Evolutionary conservation across 148 eudicot genomes (phyloP).

Genomic region (Tetragonia tetragonoides): DNA sequence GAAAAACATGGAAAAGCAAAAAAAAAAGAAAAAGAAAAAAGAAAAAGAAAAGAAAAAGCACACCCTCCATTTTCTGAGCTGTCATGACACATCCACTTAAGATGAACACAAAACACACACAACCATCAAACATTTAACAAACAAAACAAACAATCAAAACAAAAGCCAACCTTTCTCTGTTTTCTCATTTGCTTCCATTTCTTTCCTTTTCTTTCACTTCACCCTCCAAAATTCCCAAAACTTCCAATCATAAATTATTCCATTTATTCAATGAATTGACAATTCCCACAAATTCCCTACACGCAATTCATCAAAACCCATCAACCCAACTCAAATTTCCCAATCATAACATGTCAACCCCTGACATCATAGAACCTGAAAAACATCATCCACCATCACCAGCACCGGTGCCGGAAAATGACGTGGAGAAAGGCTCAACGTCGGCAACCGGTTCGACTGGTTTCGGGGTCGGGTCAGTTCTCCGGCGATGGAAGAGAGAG

Average conservation of each 20-base stretch:
- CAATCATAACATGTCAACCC: slow-evolving; percentile 19
- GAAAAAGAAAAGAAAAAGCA: neutral
- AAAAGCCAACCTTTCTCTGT: slow-evolving; percentile 20
- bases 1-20: too few species aligned
- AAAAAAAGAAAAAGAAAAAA: too few species aligned
- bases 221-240: neutral
- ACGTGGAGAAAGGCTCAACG: slow-evolving; percentile 17
- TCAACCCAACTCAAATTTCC: neutral
- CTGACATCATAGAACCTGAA: neutral
- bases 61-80: slow-evolving; percentile 14
- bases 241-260: neutral
- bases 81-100: slow-evolving; percentile 11
- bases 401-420: slow-evolving; percentile 11
- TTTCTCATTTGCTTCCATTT: neutral
- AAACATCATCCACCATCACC: neutral
- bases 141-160: neutral
- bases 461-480: slow-evolving; percentile 21
- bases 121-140: neutral
- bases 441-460: neutral
- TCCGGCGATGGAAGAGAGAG: slow-evolving; percentile 25
- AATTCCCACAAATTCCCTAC: neutral
- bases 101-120: neutral
- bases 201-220: slow-evolving; percentile 24
- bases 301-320: neutral
- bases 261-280: neutral